Evolutionary conservation across 169 alveolate genomes (phyloP), one percentile per base, ranked within the genome.

Genomic region (Theileria orientalis): DNA sequence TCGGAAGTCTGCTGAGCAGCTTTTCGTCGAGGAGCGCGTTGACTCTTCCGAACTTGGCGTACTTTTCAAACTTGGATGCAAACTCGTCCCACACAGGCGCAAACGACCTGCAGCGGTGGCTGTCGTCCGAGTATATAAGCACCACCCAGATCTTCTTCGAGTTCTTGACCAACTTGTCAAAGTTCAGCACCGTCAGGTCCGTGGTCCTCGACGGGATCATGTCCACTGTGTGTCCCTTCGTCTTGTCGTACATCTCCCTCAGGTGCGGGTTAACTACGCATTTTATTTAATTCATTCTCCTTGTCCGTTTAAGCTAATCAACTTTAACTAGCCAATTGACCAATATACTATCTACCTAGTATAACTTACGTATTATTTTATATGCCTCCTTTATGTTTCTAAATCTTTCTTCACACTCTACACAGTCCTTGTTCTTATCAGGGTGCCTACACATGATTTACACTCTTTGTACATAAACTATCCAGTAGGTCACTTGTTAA

Each of bases 351-450:
- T 5, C n/a, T 21, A 6, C 41, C 76, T 19, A 8, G 61, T 37
- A 9, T 25, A 46, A 68, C 77, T 0, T 70, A 78, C 86, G 19
- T 27, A 80, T 35, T 21, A 80, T 80, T 71, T 73, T 80, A 62
- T 72, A 80, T 7, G 88, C 88, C 32, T 60, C 88, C 72, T 72
- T 80, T 40, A 80, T 33, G 47, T 80, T 73, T 60, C 46, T 63
- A 66, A 80, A 72, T 63, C 72, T 72, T 27, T 80, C 71, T 68
- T 73, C 69, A 32, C 88, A 80, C 29, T 80, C 88, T 0, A 7
- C 69, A 49, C 88, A 80, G 60, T 72, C 64, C 46, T 76, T 76
- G 52, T 80, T 80, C 75, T 80, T 80, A 57, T 80, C 88, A n/a
- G 88, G 88, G 59, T 80, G 88, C 88, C 88, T 80, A 32, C 16